These are phyloP conservation scores for Paulownia fortunei DNA, from an alignment of 257 asterid genomes.

Conservation along the genomic window DNA sequence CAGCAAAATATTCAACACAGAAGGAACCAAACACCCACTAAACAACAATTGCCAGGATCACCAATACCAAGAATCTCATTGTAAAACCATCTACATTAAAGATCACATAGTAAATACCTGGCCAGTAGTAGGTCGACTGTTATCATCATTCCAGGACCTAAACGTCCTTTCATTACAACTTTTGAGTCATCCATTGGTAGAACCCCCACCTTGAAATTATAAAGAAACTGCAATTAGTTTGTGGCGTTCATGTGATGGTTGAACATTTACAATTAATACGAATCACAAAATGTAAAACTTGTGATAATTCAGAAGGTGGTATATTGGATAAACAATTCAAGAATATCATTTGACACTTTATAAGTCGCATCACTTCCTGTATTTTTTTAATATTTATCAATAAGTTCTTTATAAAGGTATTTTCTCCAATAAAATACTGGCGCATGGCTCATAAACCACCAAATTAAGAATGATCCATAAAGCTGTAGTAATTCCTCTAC, in stretches of 20 bases:
- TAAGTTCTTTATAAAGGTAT: neutral
- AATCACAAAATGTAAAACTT: slow-evolving; percentile 5
- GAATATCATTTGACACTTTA: too few relatives aligned
- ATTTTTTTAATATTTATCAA: neutral
- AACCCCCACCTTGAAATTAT: slow-evolving; percentile 92
- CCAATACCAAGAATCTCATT: neutral
- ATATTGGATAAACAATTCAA: slow-evolving; percentile 15
- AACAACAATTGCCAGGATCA: neutral
- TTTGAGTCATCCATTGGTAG: slow-evolving; percentile 92
- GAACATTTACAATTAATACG: neutral
- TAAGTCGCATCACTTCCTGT: neutral
- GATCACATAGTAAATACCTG: slow-evolving; percentile 66
- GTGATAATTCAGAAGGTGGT: slow-evolving; percentile 1
- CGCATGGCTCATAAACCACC: slow-evolving; percentile 4
- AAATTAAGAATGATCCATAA: neutral
- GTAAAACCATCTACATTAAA: slow-evolving; percentile 3
- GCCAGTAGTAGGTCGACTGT: slow-evolving; percentile 85
- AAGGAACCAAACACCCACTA: neutral
- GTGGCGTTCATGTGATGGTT: slow-evolving; percentile 12
- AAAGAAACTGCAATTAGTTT: slow-evolving; percentile 36
- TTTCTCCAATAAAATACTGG: neutral
- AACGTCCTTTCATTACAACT: slow-evolving; percentile 93
- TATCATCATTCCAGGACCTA: slow-evolving; percentile 99
- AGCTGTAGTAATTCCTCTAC: neutral
- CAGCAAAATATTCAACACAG: slow-evolving; percentile 16